Base-by-base conservation (phyloP, 2,329 filamentous ascomycete genomes). In the Penicillium corylophilum region DNA sequence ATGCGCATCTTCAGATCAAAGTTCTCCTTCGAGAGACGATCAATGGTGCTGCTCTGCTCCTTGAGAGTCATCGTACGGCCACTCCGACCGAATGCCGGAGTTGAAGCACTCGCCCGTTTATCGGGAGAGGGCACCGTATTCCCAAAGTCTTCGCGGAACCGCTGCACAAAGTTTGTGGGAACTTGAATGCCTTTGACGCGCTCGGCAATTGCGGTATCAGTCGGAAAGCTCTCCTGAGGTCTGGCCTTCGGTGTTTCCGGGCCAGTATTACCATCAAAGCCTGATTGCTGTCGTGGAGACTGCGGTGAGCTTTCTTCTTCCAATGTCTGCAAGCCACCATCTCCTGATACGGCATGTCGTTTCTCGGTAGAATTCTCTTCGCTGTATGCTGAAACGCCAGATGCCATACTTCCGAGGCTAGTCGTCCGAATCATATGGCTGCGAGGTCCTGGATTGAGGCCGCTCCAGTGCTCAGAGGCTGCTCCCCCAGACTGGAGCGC, bases 1-100 rank as follows among this genome's bases (percentile, higher is more conserved):
- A 97, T 94, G 70, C 96, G 95, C 73, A 97, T 85, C 73, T 97
- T 96, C 49, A 97, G 77, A 69, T 96, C 93, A 68, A 97, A 99
- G 60, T 99, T 99, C 71, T 99, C 94, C 74, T 99, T 99, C 54
- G 90, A 95, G 2, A 97, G 80, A 53, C 92, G 86, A 71, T 99
- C 94, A 58, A 99, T 96, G 13, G 93, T 97, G 73, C 88, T 95
- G 68, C 93, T 96, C 72, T 99, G 94, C 72, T 99, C 94, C 71
- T 96, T 97, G 36, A 99, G 77, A 0, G 94, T 97, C 73, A 99
- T 77, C 61, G 84, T 89, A 64, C 82, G 85, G 18, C 85, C 85
- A 40, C 80, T 79, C 39, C 83, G 79, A 26, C 77, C 75, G 48
- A 79, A 72, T 5, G 68, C 70, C 4, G 79, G 72, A 0, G 79